Base-by-base conservation (phyloP, 129 eudicot species). In the Centella asiatica region DNA sequence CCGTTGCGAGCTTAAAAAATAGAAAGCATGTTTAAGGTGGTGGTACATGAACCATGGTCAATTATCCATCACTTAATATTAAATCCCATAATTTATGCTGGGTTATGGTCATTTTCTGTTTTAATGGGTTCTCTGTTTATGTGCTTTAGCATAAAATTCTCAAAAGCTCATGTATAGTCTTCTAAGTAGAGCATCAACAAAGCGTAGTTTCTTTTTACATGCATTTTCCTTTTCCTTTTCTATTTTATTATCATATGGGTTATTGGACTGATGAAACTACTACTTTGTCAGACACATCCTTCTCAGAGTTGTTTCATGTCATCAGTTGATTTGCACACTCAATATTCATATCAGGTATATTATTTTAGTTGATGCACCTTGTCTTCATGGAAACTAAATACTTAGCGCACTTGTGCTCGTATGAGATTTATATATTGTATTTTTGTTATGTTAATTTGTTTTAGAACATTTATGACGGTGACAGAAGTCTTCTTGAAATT, bases 291-390 rank as follows among this genome's bases (percentile, higher is more conserved):
- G 95, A 82, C 90, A 9, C 95, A 83, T 83, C 95, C 95, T 66
- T 82, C 95, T 26, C 95, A 82, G 64, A 86, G 78, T 39, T 86
- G 95, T 77, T 86, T 86, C 69, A 86, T 86, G 90, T 86, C 95
- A 51, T 82, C 95, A 31, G 70, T 83, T 18, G 95, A 86, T 77
- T 73, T 86, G 72, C 90, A 86, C 74, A 86, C 95, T 10, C 90
- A 86, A 58, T 80, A 68, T 46, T 71, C 95, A 66, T 86, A 82
- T 73, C 95, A 86, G 95, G 95, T 82, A 77, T 62, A 50, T 71
- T 51, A 39, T 65, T 33, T 14, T 24, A 50, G 15, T 59, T 27
- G 15, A 28, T 64, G 23, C 36, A 14, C 57, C 25, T 51, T 9
- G 17, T 51, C 18, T 51, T 27, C 5, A 19, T 36, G 29, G n/a